These are phyloP conservation scores for Aspergillus intermedius DNA, from an alignment of 2,329 filamentous ascomycete species.

Conservation along the genomic window DNA sequence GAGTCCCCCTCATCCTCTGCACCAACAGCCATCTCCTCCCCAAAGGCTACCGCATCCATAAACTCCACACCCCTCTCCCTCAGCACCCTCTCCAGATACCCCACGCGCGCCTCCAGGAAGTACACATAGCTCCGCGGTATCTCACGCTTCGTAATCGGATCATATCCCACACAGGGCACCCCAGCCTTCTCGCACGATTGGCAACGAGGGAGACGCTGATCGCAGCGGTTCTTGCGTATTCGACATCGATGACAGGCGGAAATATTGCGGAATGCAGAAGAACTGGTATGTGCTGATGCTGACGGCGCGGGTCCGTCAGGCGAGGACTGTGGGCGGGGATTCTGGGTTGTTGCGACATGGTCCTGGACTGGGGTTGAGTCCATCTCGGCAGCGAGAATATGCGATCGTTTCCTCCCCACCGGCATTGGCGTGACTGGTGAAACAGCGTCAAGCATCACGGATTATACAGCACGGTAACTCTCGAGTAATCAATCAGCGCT, in stretches of 20 bases:
- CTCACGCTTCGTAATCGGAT: constrained; percentile 92
- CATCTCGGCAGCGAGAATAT: constrained; percentile 21
- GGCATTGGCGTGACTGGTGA: constrained; percentile 26
- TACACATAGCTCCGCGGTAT: constrained; percentile 91
- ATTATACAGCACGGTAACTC: neutral
- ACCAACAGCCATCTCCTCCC: constrained; percentile 40
- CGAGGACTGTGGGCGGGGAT: constrained; percentile 10
- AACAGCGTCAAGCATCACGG: constrained; percentile 29
- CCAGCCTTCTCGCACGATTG: constrained; percentile 88
- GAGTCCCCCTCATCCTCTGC: constrained; percentile 23
- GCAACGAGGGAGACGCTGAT: constrained; percentile 86
- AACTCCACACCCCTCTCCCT: constrained; percentile 63
- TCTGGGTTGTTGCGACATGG: constrained; percentile 11
- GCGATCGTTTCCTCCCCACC: constrained; percentile 32
- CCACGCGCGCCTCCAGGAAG: constrained; percentile 81
- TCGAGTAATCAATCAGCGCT: neutral
- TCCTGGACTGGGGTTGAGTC: constrained; percentile 15
- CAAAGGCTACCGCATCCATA: constrained; percentile 63
- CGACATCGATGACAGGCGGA: constrained; percentile 92
- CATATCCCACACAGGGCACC: constrained; percentile 88
- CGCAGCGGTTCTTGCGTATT: constrained; percentile 87
- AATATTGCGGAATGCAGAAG: constrained; percentile 67
- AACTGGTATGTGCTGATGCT: constrained; percentile 11
- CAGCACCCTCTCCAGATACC: constrained; percentile 73
- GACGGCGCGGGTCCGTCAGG: constrained; percentile 12